Evolutionary conservation across 2,329 filamentous ascomycete species (phyloP), one percentile per base, ranked within the genome.

Genomic region (Grosmannia serpens): DNA sequence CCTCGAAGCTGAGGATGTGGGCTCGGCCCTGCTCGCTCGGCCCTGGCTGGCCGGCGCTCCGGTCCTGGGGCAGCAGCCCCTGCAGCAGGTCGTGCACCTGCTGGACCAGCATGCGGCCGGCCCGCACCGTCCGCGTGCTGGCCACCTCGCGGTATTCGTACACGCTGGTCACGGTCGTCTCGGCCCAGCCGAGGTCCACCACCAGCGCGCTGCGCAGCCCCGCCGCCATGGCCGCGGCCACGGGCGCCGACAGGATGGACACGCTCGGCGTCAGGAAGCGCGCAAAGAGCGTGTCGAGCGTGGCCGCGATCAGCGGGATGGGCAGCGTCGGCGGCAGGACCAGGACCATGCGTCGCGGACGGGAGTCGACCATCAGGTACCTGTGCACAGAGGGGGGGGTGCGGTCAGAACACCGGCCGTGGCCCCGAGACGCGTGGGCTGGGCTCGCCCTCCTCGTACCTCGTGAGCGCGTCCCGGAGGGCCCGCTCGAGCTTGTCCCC

Each of bases 171-270:
- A 95, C 82, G 0, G 86, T 81, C 0, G 91, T 95, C 71, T 97
- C 94, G 49, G 85, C 80, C 94, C 94, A 99, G 50, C 92, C 94
- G 61, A 99, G 79, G 67, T 99, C 91, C 44, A 99, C 78, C 0
- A 97, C 83, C 49, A 99, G 71, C 1, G 87, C 90, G n/a, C 89
- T 89, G 17, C 94, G 84, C 47, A 95, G 75, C 0, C 94, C 94
- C 7, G 91, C 91, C 9, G 87, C 87, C 3, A 91, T 81, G 8
- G 87, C 77, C 1, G 84, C 78, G 71, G 94, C 86, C 24, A 90
- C 80, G 0, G 92, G 83, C 0, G 83, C 81, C 1, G 91, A 89
- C 67, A 96, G 75, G 49, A 99, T 77, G 2, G 89, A 91, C 62
- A 97, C 81, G 26, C 83, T 86, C 0, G 91, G 88, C 20, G 87